phyloP scores from a whole-genome alignment of 2,329 filamentous ascomycete genomes.

The Sporothrix euskadiensis region DNA sequence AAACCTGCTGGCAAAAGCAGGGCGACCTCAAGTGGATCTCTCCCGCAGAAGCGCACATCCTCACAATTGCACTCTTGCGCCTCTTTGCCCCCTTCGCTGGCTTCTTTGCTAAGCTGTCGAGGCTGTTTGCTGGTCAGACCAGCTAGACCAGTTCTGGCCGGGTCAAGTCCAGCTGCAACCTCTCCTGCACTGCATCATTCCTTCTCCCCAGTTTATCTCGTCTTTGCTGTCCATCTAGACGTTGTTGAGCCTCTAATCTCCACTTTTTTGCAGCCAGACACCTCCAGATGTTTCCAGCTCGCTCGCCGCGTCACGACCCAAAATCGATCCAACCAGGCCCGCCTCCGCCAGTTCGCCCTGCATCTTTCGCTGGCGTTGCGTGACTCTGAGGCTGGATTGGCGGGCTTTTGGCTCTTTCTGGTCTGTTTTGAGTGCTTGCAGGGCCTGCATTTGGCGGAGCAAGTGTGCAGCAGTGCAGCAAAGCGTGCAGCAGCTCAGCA shows the following conservation, averaged over 20 bases:
- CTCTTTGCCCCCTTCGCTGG: neutral
- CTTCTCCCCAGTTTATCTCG: neutral
- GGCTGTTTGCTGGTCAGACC: constrained; percentile 1
- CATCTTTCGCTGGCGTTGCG: neutral
- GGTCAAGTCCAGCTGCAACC: neutral
- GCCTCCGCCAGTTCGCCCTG: constrained; percentile 21
- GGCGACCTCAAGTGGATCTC: constrained; percentile 11
- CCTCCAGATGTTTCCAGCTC: neutral
- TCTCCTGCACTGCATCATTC: neutral
- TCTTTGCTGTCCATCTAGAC: neutral
- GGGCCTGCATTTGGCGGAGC: constrained; percentile 21
- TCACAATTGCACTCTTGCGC: neutral
- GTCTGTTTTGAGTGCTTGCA: neutral
- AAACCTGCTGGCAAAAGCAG: neutral
- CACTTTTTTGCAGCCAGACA: neutral
- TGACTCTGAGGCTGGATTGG: neutral
- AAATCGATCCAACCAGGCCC: neutral
- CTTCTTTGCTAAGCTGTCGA: neutral
- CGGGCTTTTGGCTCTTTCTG: neutral
- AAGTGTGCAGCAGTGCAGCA: constrained; percentile 9
- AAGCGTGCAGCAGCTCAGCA: constrained; percentile 3
- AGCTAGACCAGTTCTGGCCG: neutral
- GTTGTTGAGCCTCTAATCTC: constrained; percentile 13
- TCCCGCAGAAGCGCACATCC: neutral
- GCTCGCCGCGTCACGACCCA: neutral